Conservation (phyloP, 768 basidiomycete genomes). For the Leucosporidium scottii region DNA sequence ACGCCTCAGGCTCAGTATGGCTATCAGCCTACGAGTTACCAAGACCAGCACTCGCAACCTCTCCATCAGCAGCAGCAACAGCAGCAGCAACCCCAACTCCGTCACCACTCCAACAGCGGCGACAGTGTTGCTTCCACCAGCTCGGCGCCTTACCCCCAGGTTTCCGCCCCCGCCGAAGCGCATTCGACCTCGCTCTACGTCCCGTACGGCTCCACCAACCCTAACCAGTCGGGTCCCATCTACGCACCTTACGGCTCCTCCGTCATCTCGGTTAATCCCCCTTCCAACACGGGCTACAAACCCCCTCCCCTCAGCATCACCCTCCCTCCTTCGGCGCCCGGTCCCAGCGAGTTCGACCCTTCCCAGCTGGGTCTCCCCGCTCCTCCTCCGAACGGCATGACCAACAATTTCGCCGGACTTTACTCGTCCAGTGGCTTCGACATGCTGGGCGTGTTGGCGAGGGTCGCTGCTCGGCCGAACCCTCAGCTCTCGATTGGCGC, state of each 20-base stretch:
- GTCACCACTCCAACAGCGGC: not conserved
- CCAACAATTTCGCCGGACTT: constrained; percentile 46
- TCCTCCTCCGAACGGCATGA: constrained; percentile 14
- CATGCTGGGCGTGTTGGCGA: constrained; percentile 69
- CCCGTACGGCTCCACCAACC: not conserved
- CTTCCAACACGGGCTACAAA: constrained; percentile 21
- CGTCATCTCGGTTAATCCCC: constrained; percentile 24
- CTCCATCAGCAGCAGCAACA: not conserved
- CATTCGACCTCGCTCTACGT: not conserved
- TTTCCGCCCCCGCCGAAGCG: not conserved
- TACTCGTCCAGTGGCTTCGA: constrained; percentile 93
- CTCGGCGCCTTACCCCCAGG: no score
- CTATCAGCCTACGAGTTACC: not conserved
- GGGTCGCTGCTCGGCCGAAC: constrained; percentile 65
- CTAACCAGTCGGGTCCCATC: constrained; percentile 14
- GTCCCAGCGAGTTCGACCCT: constrained; percentile 18
- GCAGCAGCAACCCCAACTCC: not conserved
- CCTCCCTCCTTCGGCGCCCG: constrained; percentile 14
- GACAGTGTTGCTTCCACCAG: not conserved
- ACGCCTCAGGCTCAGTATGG: not conserved
- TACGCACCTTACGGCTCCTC: constrained; percentile 30
- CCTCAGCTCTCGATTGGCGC: constrained; percentile 79
- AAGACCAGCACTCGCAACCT: not conserved
- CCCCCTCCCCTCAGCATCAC: constrained; percentile 16
- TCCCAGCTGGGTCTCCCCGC: constrained; percentile 19